Conservation (phyloP, 495 filamentous ascomycete genomes). For the Penicillium coffeae region DNA sequence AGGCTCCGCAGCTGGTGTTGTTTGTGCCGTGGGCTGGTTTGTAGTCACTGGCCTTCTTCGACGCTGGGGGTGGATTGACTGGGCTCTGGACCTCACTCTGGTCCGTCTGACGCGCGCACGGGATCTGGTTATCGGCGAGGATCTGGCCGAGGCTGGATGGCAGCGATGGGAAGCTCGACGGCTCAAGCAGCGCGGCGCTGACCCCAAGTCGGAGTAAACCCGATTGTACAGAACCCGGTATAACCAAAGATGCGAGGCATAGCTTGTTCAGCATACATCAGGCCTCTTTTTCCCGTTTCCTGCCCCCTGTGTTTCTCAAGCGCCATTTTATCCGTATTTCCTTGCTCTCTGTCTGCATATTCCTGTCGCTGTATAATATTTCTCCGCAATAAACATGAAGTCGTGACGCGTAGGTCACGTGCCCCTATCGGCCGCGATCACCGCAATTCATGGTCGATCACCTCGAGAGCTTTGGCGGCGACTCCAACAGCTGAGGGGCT, state of each 20-base stretch:
- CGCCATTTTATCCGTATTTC: neutral
- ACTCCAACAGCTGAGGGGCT: neutral
- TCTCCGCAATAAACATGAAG: neutral
- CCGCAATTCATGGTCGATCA: neutral
- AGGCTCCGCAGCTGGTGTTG: slow-evolving; percentile 65
- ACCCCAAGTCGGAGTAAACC: slow-evolving; percentile 30
- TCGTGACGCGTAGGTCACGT: slow-evolving; percentile 4
- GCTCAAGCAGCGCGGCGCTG: slow-evolving; percentile 30
- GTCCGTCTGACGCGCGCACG: slow-evolving; percentile 64
- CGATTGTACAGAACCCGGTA: neutral
- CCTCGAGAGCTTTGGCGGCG: neutral
- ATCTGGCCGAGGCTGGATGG: slow-evolving; percentile 89
- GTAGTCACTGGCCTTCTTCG: slow-evolving; percentile 60
- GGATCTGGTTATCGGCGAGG: slow-evolving; percentile 86
- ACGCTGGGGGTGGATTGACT: slow-evolving; percentile 60
- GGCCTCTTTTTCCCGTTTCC: neutral
- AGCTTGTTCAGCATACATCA: neutral
- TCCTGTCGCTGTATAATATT: neutral
- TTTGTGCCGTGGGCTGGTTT: slow-evolving; percentile 80
- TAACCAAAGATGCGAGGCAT: neutral
- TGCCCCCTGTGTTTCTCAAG: too few relatives aligned
- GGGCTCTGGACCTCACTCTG: slow-evolving; percentile 64
- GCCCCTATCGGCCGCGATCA: neutral
- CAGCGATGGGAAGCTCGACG: slow-evolving; percentile 71
- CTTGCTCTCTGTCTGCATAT: neutral